Base-by-base conservation (phyloP, 2,329 filamentous ascomycete species). In the Rhinocladiella similis region DNA sequence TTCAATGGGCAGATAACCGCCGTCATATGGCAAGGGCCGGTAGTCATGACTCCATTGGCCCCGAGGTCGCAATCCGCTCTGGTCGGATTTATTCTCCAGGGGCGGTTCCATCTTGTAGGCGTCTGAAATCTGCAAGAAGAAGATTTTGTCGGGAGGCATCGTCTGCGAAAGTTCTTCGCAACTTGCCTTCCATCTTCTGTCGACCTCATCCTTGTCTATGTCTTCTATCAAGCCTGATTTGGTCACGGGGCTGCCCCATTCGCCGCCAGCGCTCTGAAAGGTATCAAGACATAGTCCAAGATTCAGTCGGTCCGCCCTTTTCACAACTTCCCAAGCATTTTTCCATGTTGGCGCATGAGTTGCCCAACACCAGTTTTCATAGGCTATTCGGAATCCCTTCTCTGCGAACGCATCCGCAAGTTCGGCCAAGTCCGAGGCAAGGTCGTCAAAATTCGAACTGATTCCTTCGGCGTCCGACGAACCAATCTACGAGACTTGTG, bases 341-440 rank as follows among this genome's bases (percentile, higher is more conserved):
- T 80, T 81, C 89, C 88, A 93, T 1, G 74, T 78, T 0, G 85
- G 81, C 0, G 87, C 86, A 47, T 84, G 81, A 0, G 87, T 89
- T 0, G 85, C 85, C 89, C 88, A 92, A 71, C 88, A 90, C 87
- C 88, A 91, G 67, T 91, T 91, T 72, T 92, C 88, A 63, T 91
- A 92, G 0, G 88, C 87, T 16, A 92, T 73, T 5, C 81, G 78
- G 67, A 84, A 82, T 0, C 78, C 77, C 46, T 82, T 78, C 19
- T 76, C 68, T 0, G 80, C 80, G 1, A 88, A 76, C 50, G 88
- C 72, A 53, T 88, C 84, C 1, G 83, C 84, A 5, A 92, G 74
- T 54, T 85, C 78, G 1, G 78, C 77, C 0, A 92, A 76, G 63
- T 91, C 87, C 0, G 70, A 66, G 0, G 87, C 81, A 18, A 89